Base-by-base conservation (phyloP, 441 rosid genomes). In the Monsonia emarginata region DNA sequence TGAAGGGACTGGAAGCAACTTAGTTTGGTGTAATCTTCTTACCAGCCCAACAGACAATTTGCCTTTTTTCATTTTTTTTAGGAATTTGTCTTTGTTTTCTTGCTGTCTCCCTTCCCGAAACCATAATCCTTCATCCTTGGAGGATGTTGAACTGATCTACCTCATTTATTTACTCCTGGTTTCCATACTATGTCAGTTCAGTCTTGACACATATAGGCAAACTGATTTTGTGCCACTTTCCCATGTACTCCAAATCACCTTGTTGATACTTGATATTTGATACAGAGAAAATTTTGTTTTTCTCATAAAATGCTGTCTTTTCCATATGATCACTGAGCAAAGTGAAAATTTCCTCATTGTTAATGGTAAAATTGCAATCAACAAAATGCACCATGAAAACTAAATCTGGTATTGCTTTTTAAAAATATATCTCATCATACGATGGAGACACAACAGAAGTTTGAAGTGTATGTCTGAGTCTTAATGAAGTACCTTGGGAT, bases 401-500 rank as follows among this genome's bases (percentile, higher is more conserved):
- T 11, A 42, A 14, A 42, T 42, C n/a, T n/a, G n/a, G n/a, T n/a
- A n/a, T n/a, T n/a, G n/a, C n/a, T n/a, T n/a, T n/a, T n/a, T n/a
- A n/a, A n/a, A n/a, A n/a, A n/a, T n/a, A n/a, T n/a, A n/a, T n/a
- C n/a, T n/a, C n/a, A n/a, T n/a, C n/a, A n/a, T n/a, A n/a, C n/a
- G n/a, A n/a, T n/a, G 22, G 38, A 69, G 14, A 25, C 16, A 52
- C 18, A 0, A 59, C 21, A 63, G 16, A 54, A 54, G 60, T 54
- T 50, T 50, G 24, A 8, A 50, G 60, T 54, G 30, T 24, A 54
- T 48, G 56, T n/a, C n/a, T 1, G 32, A 18, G 57, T 18, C n/a
- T 18, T 56, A 4, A 56, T 58, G 62, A 26, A 26, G 72, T 85
- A 95, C 99, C 99, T 95, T 91, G 64, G 78, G 64, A 73, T 85